phyloP scores from a whole-genome alignment of 495 filamentous ascomycete genomes.

The Elasticomyces elasticus region DNA sequence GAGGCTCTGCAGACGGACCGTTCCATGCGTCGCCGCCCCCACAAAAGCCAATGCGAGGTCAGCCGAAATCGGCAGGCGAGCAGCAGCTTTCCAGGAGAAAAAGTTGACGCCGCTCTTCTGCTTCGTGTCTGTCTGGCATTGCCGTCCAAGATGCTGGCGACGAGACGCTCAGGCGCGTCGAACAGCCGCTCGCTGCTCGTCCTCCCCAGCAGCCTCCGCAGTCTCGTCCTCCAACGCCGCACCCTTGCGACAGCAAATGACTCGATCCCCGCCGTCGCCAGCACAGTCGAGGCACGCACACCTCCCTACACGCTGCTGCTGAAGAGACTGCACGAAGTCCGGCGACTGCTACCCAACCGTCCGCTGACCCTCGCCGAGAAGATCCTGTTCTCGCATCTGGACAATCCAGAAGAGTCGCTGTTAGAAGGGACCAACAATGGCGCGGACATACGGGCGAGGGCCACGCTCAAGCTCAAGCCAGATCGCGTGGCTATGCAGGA shows the following conservation, averaged over 20 bases:
- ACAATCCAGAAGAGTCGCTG: slow-evolving; percentile 75
- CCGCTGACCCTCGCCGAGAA: slow-evolving; percentile 88
- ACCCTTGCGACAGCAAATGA: slow-evolving; percentile 14
- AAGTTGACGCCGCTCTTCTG: neutral
- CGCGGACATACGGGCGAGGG: slow-evolving; percentile 67
- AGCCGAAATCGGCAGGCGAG: neutral
- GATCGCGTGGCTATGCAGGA: slow-evolving; percentile 99
- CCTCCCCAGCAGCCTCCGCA: slow-evolving; percentile 2
- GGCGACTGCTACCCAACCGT: slow-evolving; percentile 53
- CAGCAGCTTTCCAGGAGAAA: neutral
- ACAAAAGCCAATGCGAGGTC: neutral
- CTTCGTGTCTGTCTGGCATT: neutral
- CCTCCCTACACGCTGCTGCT: slow-evolving; percentile 58
- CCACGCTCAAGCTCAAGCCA: slow-evolving; percentile 94
- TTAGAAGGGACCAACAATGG: slow-evolving; percentile 73
- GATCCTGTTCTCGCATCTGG: slow-evolving; percentile 92
- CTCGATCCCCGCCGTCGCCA: slow-evolving; percentile 7
- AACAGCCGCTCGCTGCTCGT: slow-evolving; percentile 1
- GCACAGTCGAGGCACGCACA: slow-evolving; percentile 40
- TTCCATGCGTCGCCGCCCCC: neutral
- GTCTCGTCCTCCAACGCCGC: slow-evolving; percentile 12
- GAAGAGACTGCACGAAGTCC: slow-evolving; percentile 52
- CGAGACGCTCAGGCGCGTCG: neutral
- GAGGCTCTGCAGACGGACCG: neutral
- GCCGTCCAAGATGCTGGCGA: slow-evolving; percentile 1